Evolutionary conservation across 176 grass and related monocot species (phyloP).

Genomic region (Carex parvula): DNA sequence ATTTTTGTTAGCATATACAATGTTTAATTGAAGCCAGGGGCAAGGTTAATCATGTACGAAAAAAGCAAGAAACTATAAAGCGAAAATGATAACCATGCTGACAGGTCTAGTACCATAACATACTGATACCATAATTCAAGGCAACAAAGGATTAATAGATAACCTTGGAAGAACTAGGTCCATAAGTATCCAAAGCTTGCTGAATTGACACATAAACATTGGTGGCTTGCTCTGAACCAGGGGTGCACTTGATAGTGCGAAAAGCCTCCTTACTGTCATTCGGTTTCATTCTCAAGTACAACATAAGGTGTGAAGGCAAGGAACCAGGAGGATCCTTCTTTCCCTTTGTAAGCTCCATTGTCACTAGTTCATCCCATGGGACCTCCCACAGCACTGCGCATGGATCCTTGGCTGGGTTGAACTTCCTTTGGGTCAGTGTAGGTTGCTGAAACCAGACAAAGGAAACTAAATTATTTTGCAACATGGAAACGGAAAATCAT

Average conservation of each 20-base stretch:
- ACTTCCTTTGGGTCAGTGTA: slow-evolving; percentile 78
- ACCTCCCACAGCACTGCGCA: slow-evolving; percentile 90
- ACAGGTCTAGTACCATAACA: slow-evolving; percentile 15
- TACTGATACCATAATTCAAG: neutral
- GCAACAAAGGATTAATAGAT: slow-evolving; percentile 13
- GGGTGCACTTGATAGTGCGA: slow-evolving; percentile 71
- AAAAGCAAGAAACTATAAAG: slow-evolving; percentile 1
- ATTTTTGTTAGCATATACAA: neutral
- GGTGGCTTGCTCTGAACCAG: slow-evolving; percentile 58
- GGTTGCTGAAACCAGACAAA: slow-evolving; percentile 61
- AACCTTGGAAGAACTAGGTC: slow-evolving; percentile 75
- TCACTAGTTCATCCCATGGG: slow-evolving; percentile 84
- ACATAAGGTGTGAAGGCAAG: slow-evolving; percentile 67
- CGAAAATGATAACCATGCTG: neutral
- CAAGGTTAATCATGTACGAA: neutral
- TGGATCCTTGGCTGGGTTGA: slow-evolving; percentile 90
- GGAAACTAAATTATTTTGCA: slow-evolving; percentile 15
- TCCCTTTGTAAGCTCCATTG: slow-evolving; percentile 68
- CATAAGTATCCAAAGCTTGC: slow-evolving; percentile 56
- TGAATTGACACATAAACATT: slow-evolving; percentile 72
- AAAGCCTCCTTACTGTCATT: slow-evolving; percentile 58
- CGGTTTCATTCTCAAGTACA: slow-evolving; percentile 78
- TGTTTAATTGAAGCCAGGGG: slow-evolving; percentile 6
- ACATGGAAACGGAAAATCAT: slow-evolving; percentile 16
- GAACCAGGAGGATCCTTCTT: slow-evolving; percentile 82